Conservation (phyloP, 441 rosid species). For the Flueggea neowawraea region DNA sequence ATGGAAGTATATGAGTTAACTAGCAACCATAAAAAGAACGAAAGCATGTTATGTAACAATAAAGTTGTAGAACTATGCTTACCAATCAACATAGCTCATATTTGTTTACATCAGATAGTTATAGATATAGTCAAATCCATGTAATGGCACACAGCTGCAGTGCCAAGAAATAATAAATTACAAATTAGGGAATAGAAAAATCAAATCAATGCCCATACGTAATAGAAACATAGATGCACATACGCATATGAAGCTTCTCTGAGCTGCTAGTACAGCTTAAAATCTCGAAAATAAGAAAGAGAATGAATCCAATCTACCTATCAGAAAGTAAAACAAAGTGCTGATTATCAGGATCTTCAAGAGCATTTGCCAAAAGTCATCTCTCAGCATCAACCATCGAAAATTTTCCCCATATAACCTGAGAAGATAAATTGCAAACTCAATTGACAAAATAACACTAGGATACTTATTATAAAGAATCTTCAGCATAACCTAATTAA, state of each 20-base stretch:
- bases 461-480: no score
- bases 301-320: slow-evolving; percentile 36
- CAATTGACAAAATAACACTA: neutral
- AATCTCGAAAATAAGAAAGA: neutral
- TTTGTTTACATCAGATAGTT: slow-evolving; percentile 79
- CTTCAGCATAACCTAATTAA: no score
- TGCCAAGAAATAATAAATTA: slow-evolving; percentile 15
- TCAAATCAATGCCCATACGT: neutral
- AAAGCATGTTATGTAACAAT: neutral
- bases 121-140: slow-evolving; percentile 75
- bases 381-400: slow-evolving; percentile 99
- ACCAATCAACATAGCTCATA: slow-evolving; percentile 90
- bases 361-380: slow-evolving; percentile 83
- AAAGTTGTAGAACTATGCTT: slow-evolving; percentile 13
- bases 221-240: neutral
- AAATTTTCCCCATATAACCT: slow-evolving; percentile 95
- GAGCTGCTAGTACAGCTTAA: neutral
- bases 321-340: slow-evolving; percentile 97
- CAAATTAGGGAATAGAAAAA: slow-evolving; percentile 12
- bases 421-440: slow-evolving; percentile 9
- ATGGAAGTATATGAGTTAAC: no score
- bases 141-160: slow-evolving; percentile 90
- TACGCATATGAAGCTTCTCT: neutral
- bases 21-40: neutral
- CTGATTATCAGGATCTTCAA: slow-evolving; percentile 85